These are phyloP conservation scores for Pichia gijzeniarum DNA, from an alignment of 805 yeast species.

Conservation along the genomic window DNA sequence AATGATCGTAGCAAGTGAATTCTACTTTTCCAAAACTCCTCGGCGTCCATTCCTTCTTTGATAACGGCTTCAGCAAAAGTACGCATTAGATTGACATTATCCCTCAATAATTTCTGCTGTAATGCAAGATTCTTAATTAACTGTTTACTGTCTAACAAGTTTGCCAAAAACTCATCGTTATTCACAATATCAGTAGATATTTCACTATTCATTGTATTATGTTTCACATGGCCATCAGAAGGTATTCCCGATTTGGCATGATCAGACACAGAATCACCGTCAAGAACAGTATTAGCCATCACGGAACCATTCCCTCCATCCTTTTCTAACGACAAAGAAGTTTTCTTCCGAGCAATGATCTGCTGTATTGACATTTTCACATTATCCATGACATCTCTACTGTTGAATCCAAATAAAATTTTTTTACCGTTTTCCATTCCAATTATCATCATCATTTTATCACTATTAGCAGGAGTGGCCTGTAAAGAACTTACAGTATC, in stretches of 20 bases:
- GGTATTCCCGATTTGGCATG: too few relatives aligned
- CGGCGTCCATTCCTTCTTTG: constrained; percentile 64
- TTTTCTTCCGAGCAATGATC: constrained; percentile 58
- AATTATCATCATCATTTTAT: constrained; percentile 60
- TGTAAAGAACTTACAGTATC: constrained; percentile 46
- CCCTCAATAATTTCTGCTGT: constrained; percentile 70
- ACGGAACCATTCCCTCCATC: too few relatives aligned
- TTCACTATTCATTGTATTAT: neutral
- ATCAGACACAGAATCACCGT: too few relatives aligned
- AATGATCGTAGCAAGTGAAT: constrained; percentile 74
- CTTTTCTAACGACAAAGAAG: constrained; percentile 32
- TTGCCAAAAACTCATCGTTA: constrained; percentile 26
- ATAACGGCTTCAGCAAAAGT: constrained; percentile 87
- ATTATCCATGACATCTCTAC: constrained; percentile 68
- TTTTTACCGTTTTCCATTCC: constrained; percentile 26
- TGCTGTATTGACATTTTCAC: constrained; percentile 63
- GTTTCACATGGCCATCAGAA: neutral
- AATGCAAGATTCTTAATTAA: constrained; percentile 65
- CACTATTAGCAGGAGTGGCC: constrained; percentile 62
- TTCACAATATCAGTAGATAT: constrained; percentile 13
- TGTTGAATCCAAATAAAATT: constrained; percentile 56
- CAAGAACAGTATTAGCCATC: too few relatives aligned
- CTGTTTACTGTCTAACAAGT: constrained; percentile 46
- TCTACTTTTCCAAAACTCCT: constrained; percentile 83
- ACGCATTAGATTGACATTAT: constrained; percentile 60